Evolutionary conservation across 352 stramenopile genomes (phyloP), one percentile per base, ranked within the genome.

Genomic region (Globisporangium yorkense): DNA sequence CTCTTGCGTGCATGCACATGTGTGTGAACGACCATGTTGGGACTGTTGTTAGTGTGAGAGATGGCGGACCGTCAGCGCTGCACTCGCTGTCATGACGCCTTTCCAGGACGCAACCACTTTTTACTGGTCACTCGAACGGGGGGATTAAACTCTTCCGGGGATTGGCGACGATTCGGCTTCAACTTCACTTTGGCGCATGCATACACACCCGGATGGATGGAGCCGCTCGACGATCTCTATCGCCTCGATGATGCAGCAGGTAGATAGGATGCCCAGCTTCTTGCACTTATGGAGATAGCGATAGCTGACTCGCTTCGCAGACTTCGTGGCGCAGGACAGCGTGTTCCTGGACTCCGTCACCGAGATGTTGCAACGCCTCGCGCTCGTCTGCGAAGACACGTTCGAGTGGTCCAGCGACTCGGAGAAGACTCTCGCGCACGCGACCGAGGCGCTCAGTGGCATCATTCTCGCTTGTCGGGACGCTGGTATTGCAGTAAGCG

Each of bases 391-490:
- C 21, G 24, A 35, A 4, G 54, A n/a, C 7, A 57, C 62, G 20
- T 15, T 65, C 16, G 62, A 68, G 27, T 65, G 62, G 62, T 65
- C 62, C 6, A 49, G 29, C n/a, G 47, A 66, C 24, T 52, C 62
- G 0, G 62, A 66, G 12, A n/a, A 7, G 12, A 50, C 45, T 10
- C 4, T 51, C 29, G 16, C 16, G 10, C 50, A 57, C 2, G 59
- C 70, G 20, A 29, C 27, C 6, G 40, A 52, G 16, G 69, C 69
- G 21, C 63, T 80, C 7, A 18, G 63, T 24, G 45, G 46, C 20
- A 45, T 80, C 21, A 39, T n/a, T 44, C 63, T 27, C 56, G 48
- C 57, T 47, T 73, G 51, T 37, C 63, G 40, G 47, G 10, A 47
- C 27, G 39, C 27, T 2, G 40, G 45, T 13, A 43, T 40, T 2